Evolutionary conservation across 768 basidiomycete species (phyloP).

Genomic region (Psilocybe tampanensis): DNA sequence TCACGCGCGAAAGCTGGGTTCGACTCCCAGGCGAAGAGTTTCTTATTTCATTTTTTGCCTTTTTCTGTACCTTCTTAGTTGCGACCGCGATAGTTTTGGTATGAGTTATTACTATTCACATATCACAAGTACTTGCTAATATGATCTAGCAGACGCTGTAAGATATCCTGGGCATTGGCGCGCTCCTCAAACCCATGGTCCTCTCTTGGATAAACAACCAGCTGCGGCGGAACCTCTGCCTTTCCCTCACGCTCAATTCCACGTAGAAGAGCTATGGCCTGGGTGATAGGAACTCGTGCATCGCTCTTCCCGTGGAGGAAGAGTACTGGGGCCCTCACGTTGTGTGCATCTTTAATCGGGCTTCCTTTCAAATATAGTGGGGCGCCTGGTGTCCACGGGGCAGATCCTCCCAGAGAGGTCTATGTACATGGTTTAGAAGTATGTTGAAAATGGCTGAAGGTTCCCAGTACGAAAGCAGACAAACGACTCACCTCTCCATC

Average conservation of each 20-base stretch:
- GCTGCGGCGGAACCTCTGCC: background rate
- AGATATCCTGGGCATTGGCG: conserved; percentile 9
- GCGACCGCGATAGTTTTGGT: too few relatives aligned
- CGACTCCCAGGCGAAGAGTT: conserved; percentile 23
- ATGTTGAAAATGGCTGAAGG: too few relatives aligned
- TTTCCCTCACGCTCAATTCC: conserved; percentile 12
- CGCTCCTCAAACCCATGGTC: conserved; percentile 11
- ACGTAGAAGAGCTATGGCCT: conserved; percentile 11
- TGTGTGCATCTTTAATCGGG: conserved; percentile 13
- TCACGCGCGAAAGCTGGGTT: conserved; percentile 28
- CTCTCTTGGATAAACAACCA: conserved; percentile 11
- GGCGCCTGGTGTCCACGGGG: conserved; percentile 10
- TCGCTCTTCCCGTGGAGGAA: conserved; percentile 14
- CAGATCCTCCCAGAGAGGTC: conserved; percentile 10
- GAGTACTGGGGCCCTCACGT: conserved; percentile 9
- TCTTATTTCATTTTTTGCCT: background rate
- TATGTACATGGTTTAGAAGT: background rate
- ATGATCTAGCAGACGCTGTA: conserved; percentile 6
- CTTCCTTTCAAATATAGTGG: conserved; percentile 13
- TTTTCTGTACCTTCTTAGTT: too few relatives aligned
- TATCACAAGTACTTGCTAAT: conserved; percentile 6
- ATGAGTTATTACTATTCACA: too few relatives aligned
- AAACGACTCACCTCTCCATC: conserved; percentile 10
- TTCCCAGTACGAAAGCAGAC: too few relatives aligned
- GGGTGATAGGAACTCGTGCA: conserved; percentile 12